Percentiles rank a stretch among this genome's conserved stretches.
phyloP scores from a whole-genome alignment of 345 rosid genomes.

The Theobroma cacao region DNA sequence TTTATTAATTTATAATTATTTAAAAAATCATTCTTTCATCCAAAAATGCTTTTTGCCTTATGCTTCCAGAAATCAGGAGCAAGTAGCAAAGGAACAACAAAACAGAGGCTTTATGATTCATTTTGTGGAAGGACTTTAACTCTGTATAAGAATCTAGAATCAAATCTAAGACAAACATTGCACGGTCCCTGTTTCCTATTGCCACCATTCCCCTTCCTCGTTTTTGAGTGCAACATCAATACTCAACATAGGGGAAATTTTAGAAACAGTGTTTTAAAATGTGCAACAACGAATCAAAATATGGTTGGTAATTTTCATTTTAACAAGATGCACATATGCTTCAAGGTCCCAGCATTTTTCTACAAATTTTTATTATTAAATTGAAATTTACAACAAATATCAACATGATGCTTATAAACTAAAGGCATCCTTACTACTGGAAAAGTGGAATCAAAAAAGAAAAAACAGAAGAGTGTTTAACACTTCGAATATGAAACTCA shows the following conservation, averaged over 20 bases:
- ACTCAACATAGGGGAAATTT: not conserved
- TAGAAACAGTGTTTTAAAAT: not conserved
- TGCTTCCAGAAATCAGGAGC: not conserved
- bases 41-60: not conserved
- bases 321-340: not conserved
- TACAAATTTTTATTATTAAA: not conserved
- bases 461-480: not conserved
- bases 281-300: not conserved
- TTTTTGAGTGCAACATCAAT: not conserved
- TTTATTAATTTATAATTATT: not conserved
- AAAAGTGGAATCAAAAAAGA: not conserved
- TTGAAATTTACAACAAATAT: not conserved
- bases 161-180: not conserved
- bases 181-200: not conserved
- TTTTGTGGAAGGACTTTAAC: not conserved
- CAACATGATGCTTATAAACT: not conserved
- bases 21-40: not conserved
- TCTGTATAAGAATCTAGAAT: not conserved
- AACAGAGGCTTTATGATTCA: not conserved
- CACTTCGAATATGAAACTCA: slow-evolving; percentile 13
- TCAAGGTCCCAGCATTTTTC: not conserved
- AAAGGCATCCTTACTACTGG: not conserved
- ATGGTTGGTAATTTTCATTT: not conserved
- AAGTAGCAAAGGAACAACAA: not conserved
- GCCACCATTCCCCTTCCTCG: not conserved